These are phyloP conservation scores for Croton setiger DNA, from an alignment of 441 rosid species.

Conservation along the genomic window DNA sequence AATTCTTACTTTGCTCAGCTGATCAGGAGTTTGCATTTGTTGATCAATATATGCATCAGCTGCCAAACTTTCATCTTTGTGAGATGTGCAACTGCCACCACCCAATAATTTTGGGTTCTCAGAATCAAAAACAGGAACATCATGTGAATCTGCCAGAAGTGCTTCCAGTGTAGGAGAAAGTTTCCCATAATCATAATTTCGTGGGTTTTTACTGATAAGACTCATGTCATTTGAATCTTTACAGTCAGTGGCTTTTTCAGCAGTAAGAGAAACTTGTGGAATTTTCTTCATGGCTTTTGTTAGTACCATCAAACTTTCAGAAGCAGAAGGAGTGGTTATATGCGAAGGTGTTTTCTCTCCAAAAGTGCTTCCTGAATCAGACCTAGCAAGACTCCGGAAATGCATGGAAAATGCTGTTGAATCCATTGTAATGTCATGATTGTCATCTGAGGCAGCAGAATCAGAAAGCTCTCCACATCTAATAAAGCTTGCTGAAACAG, in stretches of 20 bases:
- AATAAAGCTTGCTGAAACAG: constrained; percentile 82
- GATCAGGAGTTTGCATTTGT: constrained; percentile 23
- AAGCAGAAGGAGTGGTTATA: constrained; percentile 35
- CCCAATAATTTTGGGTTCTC: constrained; percentile 12
- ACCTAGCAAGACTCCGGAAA: constrained; percentile 71
- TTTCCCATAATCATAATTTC: constrained; percentile 59
- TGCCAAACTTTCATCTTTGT: constrained; percentile 24
- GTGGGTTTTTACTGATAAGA: constrained; percentile 60
- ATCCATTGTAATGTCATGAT: constrained; percentile 87
- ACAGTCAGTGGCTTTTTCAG: constrained; percentile 47
- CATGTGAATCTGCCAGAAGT: constrained; percentile 43
- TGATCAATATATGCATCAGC: constrained; percentile 21
- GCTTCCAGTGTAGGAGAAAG: constrained; percentile 77
- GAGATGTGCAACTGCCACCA: constrained; percentile 16
- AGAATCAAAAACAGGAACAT: constrained; percentile 27
- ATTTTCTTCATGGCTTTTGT: constrained; percentile 48
- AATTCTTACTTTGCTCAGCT: constrained; percentile 32
- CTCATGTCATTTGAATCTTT: constrained; percentile 88
- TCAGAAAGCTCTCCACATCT: constrained; percentile 68
- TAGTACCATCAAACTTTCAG: constrained; percentile 64
- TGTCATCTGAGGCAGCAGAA: constrained; percentile 63
- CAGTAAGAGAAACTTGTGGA: constrained; percentile 27
- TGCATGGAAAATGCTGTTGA: constrained; percentile 94
- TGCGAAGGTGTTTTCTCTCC: constrained; percentile 60
- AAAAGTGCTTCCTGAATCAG: constrained; percentile 52